Evolutionary conservation across 768 basidiomycete genomes (phyloP).

Genomic region (Podaxis mareebaensis): DNA sequence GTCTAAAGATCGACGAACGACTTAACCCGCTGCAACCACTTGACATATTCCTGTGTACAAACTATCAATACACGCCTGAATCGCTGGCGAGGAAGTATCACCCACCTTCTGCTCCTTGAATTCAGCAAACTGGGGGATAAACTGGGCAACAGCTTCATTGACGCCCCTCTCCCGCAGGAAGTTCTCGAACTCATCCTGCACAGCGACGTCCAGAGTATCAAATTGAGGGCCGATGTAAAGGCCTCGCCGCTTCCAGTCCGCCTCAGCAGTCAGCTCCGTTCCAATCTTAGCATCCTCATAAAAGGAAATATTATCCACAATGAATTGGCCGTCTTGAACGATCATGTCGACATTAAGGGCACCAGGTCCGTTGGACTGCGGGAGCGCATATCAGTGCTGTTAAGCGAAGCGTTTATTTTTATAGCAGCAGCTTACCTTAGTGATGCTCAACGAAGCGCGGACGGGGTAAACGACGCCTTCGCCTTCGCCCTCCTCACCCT

Average conservation of each 20-base stretch:
- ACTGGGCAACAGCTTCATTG: slow-evolving; percentile 76
- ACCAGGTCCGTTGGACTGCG: slow-evolving; percentile 53
- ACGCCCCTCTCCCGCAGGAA: slow-evolving; percentile 91
- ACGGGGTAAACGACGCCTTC: slow-evolving; percentile 55
- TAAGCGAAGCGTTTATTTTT: not conserved
- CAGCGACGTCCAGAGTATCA: slow-evolving; percentile 80
- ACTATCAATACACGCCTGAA: slow-evolving; percentile 14
- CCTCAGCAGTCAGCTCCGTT: slow-evolving; percentile 79
- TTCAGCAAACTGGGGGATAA: slow-evolving; percentile 87
- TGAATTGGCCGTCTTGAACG: slow-evolving; percentile 76
- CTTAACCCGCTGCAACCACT: slow-evolving; percentile 85
- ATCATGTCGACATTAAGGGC: slow-evolving; percentile 79
- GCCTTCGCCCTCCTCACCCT: slow-evolving; percentile 28
- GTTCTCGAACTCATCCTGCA: slow-evolving; percentile 92
- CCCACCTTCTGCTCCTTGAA: slow-evolving; percentile 91
- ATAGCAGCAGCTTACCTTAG: slow-evolving; percentile 58
- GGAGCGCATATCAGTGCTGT: not conserved
- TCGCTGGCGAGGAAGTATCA: slow-evolving; percentile 15
- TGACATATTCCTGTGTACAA: slow-evolving; percentile 77
- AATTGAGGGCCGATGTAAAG: slow-evolving; percentile 95
- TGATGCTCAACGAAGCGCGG: slow-evolving; percentile 79
- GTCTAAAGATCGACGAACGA: slow-evolving; percentile 68
- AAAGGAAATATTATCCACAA: slow-evolving; percentile 89
- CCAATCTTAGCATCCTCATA: slow-evolving; percentile 75
- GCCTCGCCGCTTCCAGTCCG: slow-evolving; percentile 91